Base-by-base conservation (phyloP, 441 rosid genomes). In the Aquilaria agallochum region DNA sequence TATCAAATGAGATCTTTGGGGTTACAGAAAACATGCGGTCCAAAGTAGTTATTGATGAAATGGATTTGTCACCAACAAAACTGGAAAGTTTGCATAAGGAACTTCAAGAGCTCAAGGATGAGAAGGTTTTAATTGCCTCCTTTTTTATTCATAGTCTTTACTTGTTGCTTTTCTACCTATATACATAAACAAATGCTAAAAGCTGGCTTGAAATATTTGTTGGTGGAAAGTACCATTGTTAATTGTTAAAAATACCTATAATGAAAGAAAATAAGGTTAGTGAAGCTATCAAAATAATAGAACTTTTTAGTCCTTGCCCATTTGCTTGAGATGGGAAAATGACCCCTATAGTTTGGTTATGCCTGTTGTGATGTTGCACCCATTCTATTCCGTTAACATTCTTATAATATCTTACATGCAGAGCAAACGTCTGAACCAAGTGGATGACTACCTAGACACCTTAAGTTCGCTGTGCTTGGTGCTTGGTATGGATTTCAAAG, bases 401-500 rank as follows among this genome's bases (percentile, higher is more conserved):
- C 27, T 54, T 10, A 50, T 60, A 58, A 33, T 44, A 60, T 45
- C 5, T 47, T 49, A 58, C 61, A 4, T 69, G 71, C 69, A 88
- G 98, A 69, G 70, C 56, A 74, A 75, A 40, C 85, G 90, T 46
- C 20, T 83, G 80, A 78, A 74, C 59, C 75, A 72, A 75, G 81
- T 90, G 27, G 63, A 58, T 48, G 75, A 70, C 50, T 78, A 74
- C 50, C 67, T 84, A 65, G 59, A 74, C 50, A 69, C 63, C 30
- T 15, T 90, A 12, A 76, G 68, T 59, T 78, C 83, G 45, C 59
- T 90, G 56, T 87, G 93, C 64, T 53, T 45, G 42, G 92, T 87
- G 65, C 87, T 93, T 63, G 93, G 90, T 57, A 56, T 85, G 80
- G 91, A 90, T 61, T 81, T 78, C 63, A 78, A 63, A 50, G 76